Percentiles rank a stretch among this genome's conserved stretches.
These are phyloP conservation scores for Amorphotheca resinae DNA, from an alignment of 495 filamentous ascomycete genomes.

Conservation along the genomic window DNA sequence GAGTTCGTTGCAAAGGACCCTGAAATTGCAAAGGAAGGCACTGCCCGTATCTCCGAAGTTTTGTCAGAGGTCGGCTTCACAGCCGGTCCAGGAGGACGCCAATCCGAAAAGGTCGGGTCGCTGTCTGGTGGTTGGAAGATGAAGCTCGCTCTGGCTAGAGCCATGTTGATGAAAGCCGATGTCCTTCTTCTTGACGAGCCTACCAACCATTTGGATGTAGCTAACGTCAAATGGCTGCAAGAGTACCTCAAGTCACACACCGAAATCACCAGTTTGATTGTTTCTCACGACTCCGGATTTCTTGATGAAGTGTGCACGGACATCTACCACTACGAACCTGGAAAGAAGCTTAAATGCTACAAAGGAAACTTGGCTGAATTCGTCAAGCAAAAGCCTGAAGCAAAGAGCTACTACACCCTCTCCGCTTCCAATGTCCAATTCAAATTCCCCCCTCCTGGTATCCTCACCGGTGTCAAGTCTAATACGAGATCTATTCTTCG, in stretches of 20 bases:
- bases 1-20: constrained; percentile 85
- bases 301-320: constrained; percentile 95
- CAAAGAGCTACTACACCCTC: constrained; percentile 96
- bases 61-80: constrained; percentile 90
- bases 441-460: constrained; percentile 94
- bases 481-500: constrained; percentile 85
- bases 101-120: constrained; percentile 78
- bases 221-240: constrained; percentile 91
- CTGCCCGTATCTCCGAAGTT: constrained; percentile 69
- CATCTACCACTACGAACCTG: constrained; percentile 94
- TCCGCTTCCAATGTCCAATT: constrained; percentile 83
- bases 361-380: constrained; percentile 90
- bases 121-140: constrained; percentile 99
- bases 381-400: constrained; percentile 87
- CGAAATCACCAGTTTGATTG: constrained; percentile 94
- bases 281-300: constrained; percentile 96
- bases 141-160: constrained; percentile 93
- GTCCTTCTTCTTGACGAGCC: constrained; percentile 95
- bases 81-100: constrained; percentile 73
- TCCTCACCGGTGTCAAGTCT: constrained; percentile 91
- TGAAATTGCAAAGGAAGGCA: constrained; percentile 56
- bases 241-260: constrained; percentile 91
- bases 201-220: constrained; percentile 95
- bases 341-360: constrained; percentile 92
- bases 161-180: constrained; percentile 93